Base-by-base conservation (phyloP, 495 filamentous ascomycete genomes). In the Parmelia sp. region DNA sequence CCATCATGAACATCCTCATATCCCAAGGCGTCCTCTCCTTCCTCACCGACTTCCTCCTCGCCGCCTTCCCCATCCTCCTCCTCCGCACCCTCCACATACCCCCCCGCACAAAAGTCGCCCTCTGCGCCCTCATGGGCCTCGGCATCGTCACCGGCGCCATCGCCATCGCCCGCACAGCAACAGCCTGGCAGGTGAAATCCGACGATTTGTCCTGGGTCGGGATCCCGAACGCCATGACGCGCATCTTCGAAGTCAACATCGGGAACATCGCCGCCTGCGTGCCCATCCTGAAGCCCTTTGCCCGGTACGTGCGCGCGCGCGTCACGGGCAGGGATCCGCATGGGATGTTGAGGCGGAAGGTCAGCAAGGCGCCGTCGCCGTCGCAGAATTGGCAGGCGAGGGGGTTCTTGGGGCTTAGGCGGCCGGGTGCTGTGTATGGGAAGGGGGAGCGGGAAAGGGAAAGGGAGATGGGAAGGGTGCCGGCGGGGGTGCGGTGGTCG, bases 81-180 rank as follows among this genome's bases (percentile, higher is more conserved):
- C 72, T 82, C 11, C 80, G 78, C 78, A 75, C 77, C 4, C 70
- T 82, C 27, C 74, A 83, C 42, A 79, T 84, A 66, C 71, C 73
- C 40, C 69, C 66, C 51, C 71, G 71, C 44, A 80, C 78, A 36
- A 82, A 82, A 61, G 68, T 77, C 53, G 76, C 75, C 11, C 78
- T 84, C 27, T 75, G 76, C 57, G 70, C 70, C 0, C 75, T 78
- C 27, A 78, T 83, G 74, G 79, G 81, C 39, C 68, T 82, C 5
- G 81, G 81, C 15, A 62, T 82, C 60, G 65, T 82, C 79, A 59
- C 57, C 9, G 40, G 40, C 6, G 47, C 31, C 1, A 65, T 60
- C 17, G 49, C 63, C 2, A 68, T 68, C 27, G 66, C 36, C 10
- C 25, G 66, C 39, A 68, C 62, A 4, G 66, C 45, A 4, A 45